Base-by-base conservation (phyloP, 2,329 filamentous ascomycete species). In the Amphichorda felina region DNA sequence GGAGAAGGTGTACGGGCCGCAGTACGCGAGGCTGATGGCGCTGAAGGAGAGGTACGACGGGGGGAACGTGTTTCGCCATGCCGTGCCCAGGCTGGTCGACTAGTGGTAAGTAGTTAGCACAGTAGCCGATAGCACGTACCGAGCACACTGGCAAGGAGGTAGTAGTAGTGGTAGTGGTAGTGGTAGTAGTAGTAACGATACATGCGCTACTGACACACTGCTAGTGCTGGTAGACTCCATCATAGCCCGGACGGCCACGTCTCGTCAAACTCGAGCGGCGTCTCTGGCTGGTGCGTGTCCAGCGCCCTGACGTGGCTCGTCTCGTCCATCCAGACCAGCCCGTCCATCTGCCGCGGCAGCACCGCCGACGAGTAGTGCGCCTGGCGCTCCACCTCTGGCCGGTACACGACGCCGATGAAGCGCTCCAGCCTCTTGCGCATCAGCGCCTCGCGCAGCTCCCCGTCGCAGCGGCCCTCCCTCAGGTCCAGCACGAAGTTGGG, bases 371-470 rank as follows among this genome's bases (percentile, higher is more conserved):
- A 63, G 45, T 71, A 71, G 43, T 70, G 66, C 26, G 64, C 68
- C 39, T 56, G 48, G 7, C 58, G 47, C 46, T 71, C 67, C 0
- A 65, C 68, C n/a, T 54, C 50, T 4, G 66, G 66, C 4, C 59
- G 52, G 43, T 71, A 71, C 24, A 71, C 64, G 10, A 71, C 68
- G 1, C 66, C 67, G 30, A 71, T 71, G 41, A 69, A 70, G 9
- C 67, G 54, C 50, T 71, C 56, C n/a, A 70, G 46, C 31, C 57
- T 47, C 45, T 56, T 57, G 27, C 50, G 48, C 31, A 43, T 42
- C 32, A 69, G 45, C 8, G 51, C 53, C 31, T 51, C 39, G n/a
- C 55, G 45, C 29, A 67, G 43, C 34, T 50, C 42, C 6, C 50
- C 44, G 38, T 61, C 48, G 17, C 58, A 51, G 5, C 45, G 39